Conservation (phyloP, 1,284 basidiomycete genomes). For the Vanrija sp. region DNA sequence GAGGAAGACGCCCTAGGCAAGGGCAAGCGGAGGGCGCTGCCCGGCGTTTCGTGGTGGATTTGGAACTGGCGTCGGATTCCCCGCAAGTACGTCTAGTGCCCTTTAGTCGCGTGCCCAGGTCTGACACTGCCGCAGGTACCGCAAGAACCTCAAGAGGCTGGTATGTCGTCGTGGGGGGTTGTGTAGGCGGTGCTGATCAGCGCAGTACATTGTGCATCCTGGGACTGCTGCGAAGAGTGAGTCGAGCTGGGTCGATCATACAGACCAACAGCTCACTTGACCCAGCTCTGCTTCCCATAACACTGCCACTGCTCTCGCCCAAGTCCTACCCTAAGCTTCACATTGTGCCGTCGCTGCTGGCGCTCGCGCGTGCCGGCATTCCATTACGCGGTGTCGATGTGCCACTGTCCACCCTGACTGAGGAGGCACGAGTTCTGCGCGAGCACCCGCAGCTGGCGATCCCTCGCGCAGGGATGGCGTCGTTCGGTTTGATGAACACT, state of each 20-base stretch:
- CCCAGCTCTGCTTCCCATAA: slow-evolving; percentile 30
- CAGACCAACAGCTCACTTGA: neutral
- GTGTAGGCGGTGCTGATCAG: neutral
- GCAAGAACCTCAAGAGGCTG: slow-evolving; percentile 41
- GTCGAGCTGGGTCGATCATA: slow-evolving; percentile 2
- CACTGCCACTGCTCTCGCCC: slow-evolving; percentile 39
- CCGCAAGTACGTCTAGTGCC: slow-evolving; percentile 24
- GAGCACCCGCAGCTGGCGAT: slow-evolving; percentile 17
- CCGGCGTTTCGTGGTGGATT: slow-evolving; percentile 36
- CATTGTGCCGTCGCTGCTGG: slow-evolving; percentile 26
- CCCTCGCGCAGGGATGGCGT: neutral
- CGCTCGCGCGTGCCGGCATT: slow-evolving; percentile 19
- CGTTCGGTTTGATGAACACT: neutral
- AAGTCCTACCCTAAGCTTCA: slow-evolving; percentile 41
- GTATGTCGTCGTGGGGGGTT: slow-evolving; percentile 12
- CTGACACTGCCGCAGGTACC: slow-evolving; percentile 22
- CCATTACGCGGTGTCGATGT: slow-evolving; percentile 33
- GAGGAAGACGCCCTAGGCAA: slow-evolving; percentile 13
- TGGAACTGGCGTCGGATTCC: slow-evolving; percentile 36
- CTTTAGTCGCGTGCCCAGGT: neutral
- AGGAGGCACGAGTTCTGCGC: slow-evolving; percentile 27
- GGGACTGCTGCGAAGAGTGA: slow-evolving; percentile 32
- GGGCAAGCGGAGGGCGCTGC: slow-evolving; percentile 20
- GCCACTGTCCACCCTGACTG: slow-evolving; percentile 21
- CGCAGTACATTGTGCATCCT: slow-evolving; percentile 40